Evolutionary conservation across 2,329 filamentous ascomycete species (phyloP).

Genomic region (Fusarium liriodendri): DNA sequence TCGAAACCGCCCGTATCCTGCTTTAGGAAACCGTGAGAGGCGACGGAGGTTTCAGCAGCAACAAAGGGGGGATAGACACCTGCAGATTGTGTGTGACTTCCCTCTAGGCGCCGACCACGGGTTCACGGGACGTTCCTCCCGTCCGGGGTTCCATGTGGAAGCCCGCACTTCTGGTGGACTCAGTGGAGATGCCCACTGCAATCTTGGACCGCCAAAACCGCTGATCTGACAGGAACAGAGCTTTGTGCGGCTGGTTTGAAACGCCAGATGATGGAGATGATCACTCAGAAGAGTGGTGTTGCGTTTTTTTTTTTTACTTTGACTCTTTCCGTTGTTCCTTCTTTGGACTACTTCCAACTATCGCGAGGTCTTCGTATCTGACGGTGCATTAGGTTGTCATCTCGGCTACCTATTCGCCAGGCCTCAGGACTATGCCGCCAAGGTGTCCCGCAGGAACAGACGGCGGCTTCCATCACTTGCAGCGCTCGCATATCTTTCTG

Average conservation of each 20-base stretch:
- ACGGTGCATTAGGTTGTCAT: not conserved
- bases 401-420: slow-evolving; percentile 9
- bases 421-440: not conserved
- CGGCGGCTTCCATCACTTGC: not conserved
- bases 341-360: not conserved
- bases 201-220: not conserved
- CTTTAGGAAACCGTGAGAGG: slow-evolving; percentile 10
- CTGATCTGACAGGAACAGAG: slow-evolving; percentile 10
- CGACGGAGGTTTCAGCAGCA: slow-evolving; percentile 25
- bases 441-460: not conserved
- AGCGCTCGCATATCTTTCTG: not conserved
- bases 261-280: slow-evolving; percentile 22
- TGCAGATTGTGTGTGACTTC: not conserved
- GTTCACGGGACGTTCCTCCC: slow-evolving; percentile 18
- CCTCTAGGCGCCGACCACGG: slow-evolving; percentile 4
- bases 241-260: slow-evolving; percentile 22
- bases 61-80: not conserved
- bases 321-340: not conserved
- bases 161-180: too few relatives aligned
- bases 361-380: slow-evolving; percentile 7
- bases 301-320: not conserved
- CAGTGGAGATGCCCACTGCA: not conserved
- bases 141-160: slow-evolving; percentile 16
- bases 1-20: not conserved
- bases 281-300: not conserved